phyloP scores from a whole-genome alignment of 176 grass and related monocot species.

The Coix lacrymajobi region DNA sequence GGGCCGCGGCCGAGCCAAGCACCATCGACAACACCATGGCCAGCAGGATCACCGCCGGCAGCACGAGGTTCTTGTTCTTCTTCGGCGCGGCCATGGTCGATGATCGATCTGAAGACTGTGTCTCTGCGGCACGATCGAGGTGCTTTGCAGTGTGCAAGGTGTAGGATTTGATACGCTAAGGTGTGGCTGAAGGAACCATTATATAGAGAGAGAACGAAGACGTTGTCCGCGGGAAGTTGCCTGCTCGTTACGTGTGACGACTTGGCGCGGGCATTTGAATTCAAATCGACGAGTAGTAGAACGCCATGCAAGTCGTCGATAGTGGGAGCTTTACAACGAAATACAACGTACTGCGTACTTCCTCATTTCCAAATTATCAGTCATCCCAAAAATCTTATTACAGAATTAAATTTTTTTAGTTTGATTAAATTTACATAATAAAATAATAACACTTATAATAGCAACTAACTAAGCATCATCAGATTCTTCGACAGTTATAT shows the following conservation, averaged over 20 bases:
- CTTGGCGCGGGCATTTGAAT: constrained; percentile 4
- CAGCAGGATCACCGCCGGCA: background rate
- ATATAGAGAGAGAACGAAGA: background rate
- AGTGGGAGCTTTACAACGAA: background rate
- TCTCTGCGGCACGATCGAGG: background rate
- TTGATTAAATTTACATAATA: too few species aligned
- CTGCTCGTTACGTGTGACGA: background rate
- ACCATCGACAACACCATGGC: background rate
- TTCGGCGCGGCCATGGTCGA: background rate
- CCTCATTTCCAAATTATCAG: too few species aligned
- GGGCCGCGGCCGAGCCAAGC: background rate
- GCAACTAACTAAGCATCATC: too few species aligned
- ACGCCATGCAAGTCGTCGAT: background rate
- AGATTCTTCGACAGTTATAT: too few species aligned
- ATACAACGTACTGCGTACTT: background rate
- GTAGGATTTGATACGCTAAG: background rate
- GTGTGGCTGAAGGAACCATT: background rate
- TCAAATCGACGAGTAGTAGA: background rate
- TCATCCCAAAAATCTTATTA: too few species aligned
- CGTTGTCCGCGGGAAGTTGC: background rate
- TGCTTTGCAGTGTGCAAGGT: background rate
- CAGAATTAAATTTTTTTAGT: too few species aligned
- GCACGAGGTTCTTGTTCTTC: background rate
- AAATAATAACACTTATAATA: too few species aligned
- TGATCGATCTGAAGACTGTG: background rate